Base-by-base conservation (phyloP, 768 basidiomycete genomes). In the Auriscalpium orientale region DNA sequence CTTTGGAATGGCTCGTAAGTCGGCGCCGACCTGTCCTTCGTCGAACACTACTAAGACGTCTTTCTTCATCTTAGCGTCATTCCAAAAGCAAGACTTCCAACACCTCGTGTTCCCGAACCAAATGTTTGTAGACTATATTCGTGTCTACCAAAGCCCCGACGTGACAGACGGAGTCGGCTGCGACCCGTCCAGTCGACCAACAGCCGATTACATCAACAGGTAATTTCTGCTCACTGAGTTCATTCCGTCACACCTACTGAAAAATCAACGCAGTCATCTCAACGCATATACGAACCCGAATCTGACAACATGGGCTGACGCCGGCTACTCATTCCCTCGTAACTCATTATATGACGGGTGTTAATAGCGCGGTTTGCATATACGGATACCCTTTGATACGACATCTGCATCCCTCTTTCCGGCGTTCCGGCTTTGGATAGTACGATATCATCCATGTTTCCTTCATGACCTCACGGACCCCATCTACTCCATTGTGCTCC, bases 41-140 rank as follows among this genome's bases (percentile, higher is more conserved):
- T 15, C 16, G 50, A 35, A 55, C n/a, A 35, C 50, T 48, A 37
- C 49, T 22, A 21, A 54, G 55, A 38, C 48, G 52, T 49, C 22
- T 37, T 12, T 34, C 18, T n/a, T 40, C 38, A 33, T 28, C 18
- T 54, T 55, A 78, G 76, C 83, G 3, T 76, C 77, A 43, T 93
- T 95, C 76, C 89, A 93, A 65, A 62, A 68, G 49, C 81, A 82
- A 55, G 85, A 94, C 69, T 92, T 76, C 64, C 74, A 74, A 60
- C 74, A 91, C 64, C 73, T 98, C 53, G 64, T 68, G 48, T 95
- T 93, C 76, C 95, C 95, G 0, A 75, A 79, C 8, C 72, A 78
- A 57, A 89, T 95, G 89, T 81, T 80, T 57, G 72, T 98, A 60
- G 95, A 98, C 69, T 98, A 97, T 63, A 80, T 99, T 21, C 84